Percentiles rank a stretch among this genome's conserved stretches.
Conservation (phyloP, 2,329 filamentous ascomycete species). For the Davidsoniella virescens region DNA sequence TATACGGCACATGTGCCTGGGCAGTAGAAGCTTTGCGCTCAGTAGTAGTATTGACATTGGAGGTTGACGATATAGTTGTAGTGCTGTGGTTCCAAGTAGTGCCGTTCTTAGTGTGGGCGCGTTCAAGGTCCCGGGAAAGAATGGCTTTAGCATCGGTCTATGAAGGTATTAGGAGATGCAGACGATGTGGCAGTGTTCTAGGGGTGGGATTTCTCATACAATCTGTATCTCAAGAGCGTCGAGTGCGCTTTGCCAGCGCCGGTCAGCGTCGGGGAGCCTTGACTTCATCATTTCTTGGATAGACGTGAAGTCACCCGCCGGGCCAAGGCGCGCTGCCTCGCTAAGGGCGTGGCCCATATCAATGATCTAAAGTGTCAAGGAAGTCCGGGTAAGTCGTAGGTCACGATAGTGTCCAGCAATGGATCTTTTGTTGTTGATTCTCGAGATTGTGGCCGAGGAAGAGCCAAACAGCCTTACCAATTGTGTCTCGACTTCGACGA, state of each 20-base stretch:
- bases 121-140: slow-evolving; percentile 12
- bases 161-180: background rate
- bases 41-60: background rate
- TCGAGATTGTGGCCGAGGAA: background rate
- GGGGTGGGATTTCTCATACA: slow-evolving; percentile 21
- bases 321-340: slow-evolving; percentile 11
- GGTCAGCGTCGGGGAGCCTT: slow-evolving; percentile 31
- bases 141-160: slow-evolving; percentile 34
- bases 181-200: no score
- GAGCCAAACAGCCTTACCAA: slow-evolving; percentile 1
- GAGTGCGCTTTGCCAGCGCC: slow-evolving; percentile 34
- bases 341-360: slow-evolving; percentile 8
- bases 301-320: slow-evolving; percentile 10
- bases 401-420: background rate
- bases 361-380: slow-evolving; percentile 4
- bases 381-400: background rate
- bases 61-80: background rate
- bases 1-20: background rate
- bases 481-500: slow-evolving; percentile 9
- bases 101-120: slow-evolving; percentile 16
- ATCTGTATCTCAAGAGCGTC: slow-evolving; percentile 42
- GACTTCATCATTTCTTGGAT: slow-evolving; percentile 20
- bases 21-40: no score
- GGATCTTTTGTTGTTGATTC: background rate
- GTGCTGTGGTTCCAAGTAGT: slow-evolving; percentile 4